Percentiles rank a stretch among this genome's conserved stretches.
These are phyloP conservation scores for Galeopsis tetrahit DNA, from an alignment of 257 asterid genomes.

Conservation along the genomic window DNA sequence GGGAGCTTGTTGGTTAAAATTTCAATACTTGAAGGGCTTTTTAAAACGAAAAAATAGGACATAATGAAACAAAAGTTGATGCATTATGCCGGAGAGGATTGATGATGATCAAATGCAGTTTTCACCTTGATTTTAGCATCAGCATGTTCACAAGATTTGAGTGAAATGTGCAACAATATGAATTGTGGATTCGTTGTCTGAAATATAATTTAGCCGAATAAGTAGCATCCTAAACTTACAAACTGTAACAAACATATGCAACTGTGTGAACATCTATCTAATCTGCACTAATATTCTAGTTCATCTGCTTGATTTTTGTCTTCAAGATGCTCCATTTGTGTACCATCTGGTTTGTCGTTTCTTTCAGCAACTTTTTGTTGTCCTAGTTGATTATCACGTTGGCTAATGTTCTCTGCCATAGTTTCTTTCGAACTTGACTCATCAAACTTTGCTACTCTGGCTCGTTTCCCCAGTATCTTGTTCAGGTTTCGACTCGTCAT, in stretches of 20 bases:
- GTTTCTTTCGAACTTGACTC: neutral
- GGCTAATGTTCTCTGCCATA: conserved; percentile 20
- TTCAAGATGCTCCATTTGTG: conserved; percentile 25
- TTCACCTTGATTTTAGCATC: neutral
- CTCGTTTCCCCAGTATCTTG: conserved; percentile 6
- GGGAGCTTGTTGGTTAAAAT: too few relatives aligned
- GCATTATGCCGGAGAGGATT: too few relatives aligned
- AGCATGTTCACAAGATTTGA: neutral
- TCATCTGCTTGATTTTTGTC: conserved; percentile 30
- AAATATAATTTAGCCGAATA: conserved; percentile 11
- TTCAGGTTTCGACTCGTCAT: conserved; percentile 2
- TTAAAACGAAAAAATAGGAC: too few relatives aligned
- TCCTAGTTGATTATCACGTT: conserved; percentile 30
- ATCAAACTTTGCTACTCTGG: neutral
- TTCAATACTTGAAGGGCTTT: too few relatives aligned
- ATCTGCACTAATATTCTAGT: conserved; percentile 41
- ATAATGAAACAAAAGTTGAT: too few relatives aligned
- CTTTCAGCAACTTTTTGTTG: conserved; percentile 29
- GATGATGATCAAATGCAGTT: neutral
- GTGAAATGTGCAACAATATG: neutral
- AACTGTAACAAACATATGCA: conserved; percentile 22
- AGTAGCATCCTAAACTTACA: conserved; percentile 3
- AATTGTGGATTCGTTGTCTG: neutral
- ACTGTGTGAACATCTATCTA: conserved; percentile 16
- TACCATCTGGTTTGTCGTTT: conserved; percentile 25